Base-by-base conservation (phyloP, 108 stramenopile genomes). In the Cyclotella distinguenda region DNA sequence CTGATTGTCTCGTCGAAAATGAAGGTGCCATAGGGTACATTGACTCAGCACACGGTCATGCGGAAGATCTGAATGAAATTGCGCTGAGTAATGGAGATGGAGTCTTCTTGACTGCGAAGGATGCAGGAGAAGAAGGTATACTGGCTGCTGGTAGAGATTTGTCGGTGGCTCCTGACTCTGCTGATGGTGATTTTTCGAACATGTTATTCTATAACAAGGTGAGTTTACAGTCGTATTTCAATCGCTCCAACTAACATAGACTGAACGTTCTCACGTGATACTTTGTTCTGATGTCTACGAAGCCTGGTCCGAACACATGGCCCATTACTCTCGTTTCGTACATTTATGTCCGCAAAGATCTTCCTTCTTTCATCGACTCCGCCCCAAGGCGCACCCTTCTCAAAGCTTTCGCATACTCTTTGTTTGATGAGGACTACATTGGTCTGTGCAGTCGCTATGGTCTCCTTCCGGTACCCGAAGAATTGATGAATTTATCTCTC, bases 291-390 rank as follows among this genome's bases (percentile, higher is more conserved):
- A 38, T 42, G 13, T 16, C 75, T n/a, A n/a, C n/a, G n/a, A n/a
- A 77, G 75, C 63, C 68, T 40, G 75, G 75, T 12, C 1, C 61
- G 18, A 70, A 70, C 62, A 88, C 94, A 15, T 95, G 90, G 90
- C 94, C 94, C 35, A 91, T 95, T 46, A 77, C 85, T 33, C 82
- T 81, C 26, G 80, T 90, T 51, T 85, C 86, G 11, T 92, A 92
- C 74, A 46, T 95, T 36, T 95, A 90, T 62, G 75, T 90, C 32
- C 80, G 82, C 32, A 78, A 84, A 52, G 81, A 95, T 68, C 55
- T 67, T 2, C 19, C 47, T 48, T 56, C 57, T 35, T 60, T 60
- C 58, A 74, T 74, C 26, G 57, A 64, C 8, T 25, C 36, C 36
- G 40, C 74, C 0, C 42, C 60, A 12, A 44, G 57, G 44, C 72